These are phyloP conservation scores for Fusarium bulbicola DNA, from an alignment of 2,329 filamentous ascomycete species.

Conservation along the genomic window DNA sequence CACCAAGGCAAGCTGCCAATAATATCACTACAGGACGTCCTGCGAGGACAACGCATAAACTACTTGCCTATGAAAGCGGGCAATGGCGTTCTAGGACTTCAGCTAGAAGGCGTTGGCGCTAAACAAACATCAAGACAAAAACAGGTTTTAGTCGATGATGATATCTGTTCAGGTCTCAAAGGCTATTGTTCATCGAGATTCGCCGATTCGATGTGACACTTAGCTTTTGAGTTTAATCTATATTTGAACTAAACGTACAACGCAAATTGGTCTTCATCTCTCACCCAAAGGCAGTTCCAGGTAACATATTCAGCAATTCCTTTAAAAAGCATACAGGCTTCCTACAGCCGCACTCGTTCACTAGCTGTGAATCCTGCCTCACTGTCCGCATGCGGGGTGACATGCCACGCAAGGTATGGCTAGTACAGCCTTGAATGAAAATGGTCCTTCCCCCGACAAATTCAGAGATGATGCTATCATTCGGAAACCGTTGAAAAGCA, in stretches of 20 bases:
- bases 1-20: not conserved
- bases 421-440: not conserved
- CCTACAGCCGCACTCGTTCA: too few species aligned
- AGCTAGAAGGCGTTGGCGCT: not conserved
- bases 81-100: not conserved
- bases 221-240: too few species aligned
- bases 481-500: accelerated
- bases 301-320: too few species aligned
- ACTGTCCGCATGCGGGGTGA: too few species aligned
- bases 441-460: too few species aligned
- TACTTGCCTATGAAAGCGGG: not conserved
- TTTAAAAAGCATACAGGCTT: too few species aligned
- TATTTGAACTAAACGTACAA: too few species aligned
- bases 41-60: not conserved
- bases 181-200: not conserved
- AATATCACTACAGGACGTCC: not conserved
- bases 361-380: too few species aligned
- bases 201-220: too few species aligned
- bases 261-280: too few species aligned
- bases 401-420: too few species aligned
- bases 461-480: not conserved
- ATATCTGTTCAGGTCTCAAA: accelerated
- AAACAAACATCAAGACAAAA: not conserved
- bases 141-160: not conserved
- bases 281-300: too few species aligned